These are phyloP conservation scores for Casaregolazyma lundiana DNA, from an alignment of 1,139 yeast species.

Conservation along the genomic window DNA sequence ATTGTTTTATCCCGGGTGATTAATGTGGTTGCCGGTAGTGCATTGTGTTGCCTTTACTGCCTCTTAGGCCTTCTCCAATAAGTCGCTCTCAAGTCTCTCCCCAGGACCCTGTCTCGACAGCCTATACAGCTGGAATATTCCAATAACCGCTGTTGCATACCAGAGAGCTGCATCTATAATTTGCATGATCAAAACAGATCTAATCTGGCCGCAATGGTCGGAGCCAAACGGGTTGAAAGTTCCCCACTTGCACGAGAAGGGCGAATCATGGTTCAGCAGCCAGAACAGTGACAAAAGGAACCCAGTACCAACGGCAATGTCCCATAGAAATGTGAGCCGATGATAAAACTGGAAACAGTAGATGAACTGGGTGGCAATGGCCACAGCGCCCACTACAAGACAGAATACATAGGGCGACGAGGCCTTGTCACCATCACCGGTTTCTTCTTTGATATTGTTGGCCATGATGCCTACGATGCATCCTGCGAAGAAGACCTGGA, in stretches of 20 bases:
- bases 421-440: conserved; percentile 20
- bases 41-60: neutral
- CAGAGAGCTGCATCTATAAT: conserved; percentile 28
- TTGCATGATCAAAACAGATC: conserved; percentile 29
- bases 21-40: no score
- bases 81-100: neutral
- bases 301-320: conserved; percentile 25
- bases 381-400: conserved; percentile 25
- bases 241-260: conserved; percentile 29
- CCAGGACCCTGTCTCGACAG: neutral
- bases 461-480: conserved; percentile 30
- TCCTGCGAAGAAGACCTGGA: conserved; percentile 33
- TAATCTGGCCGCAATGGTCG: conserved; percentile 29
- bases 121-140: conserved; percentile 12
- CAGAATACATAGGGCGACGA: conserved; percentile 29
- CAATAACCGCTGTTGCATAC: conserved; percentile 27
- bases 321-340: conserved; percentile 28
- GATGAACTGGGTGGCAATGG: conserved; percentile 30
- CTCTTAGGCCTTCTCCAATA: neutral
- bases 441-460: conserved; percentile 25
- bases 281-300: conserved; percentile 31
- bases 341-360: conserved; percentile 30
- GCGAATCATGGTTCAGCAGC: conserved; percentile 27
- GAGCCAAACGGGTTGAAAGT: conserved; percentile 33
- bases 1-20: no score